These are phyloP conservation scores for Nicotiana tabacum DNA, from an alignment of 257 asterid genomes.

Conservation along the genomic window DNA sequence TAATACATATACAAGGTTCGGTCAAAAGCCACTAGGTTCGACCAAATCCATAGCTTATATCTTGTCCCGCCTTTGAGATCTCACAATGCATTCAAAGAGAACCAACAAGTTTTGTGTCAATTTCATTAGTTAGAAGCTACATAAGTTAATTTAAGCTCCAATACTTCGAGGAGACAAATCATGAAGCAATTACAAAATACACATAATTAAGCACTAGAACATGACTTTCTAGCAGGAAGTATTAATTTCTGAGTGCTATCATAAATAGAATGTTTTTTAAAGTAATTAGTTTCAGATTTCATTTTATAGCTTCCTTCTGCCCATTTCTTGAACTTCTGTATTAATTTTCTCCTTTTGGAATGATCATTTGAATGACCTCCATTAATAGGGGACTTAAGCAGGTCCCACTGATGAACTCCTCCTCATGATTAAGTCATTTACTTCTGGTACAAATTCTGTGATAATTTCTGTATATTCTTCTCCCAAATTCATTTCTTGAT, in stretches of 20 bases:
- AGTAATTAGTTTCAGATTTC: conserved; percentile 23
- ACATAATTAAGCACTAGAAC: no score
- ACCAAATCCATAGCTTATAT: no score
- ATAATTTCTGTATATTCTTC: conserved; percentile 13
- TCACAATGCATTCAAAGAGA: no score
- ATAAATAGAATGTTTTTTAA: conserved; percentile 28
- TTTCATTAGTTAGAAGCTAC: no score
- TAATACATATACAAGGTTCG: no score
- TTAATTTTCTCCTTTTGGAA: conserved; percentile 40
- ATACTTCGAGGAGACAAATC: no score
- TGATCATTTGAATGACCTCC: conserved; percentile 15
- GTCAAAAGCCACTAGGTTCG: no score
- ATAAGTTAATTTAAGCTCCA: no score
- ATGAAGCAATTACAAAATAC: no score
- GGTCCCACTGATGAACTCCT: conserved; percentile 12
- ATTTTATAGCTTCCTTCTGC: conserved; percentile 37
- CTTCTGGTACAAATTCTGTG: conserved; percentile 27
- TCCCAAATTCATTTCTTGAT: conserved; percentile 17
- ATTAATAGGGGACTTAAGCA: conserved; percentile 19
- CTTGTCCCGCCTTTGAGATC: no score
- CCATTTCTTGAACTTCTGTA: conserved; percentile 51
- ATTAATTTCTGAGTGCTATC: conserved; percentile 13
- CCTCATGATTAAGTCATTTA: conserved; percentile 16
- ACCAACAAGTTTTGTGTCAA: no score
- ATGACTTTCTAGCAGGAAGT: conserved; percentile 6